Percentiles rank a stretch among this genome's conserved stretches.
phyloP scores from a whole-genome alignment of 164 flowering plant genomes.

The Vitis amurensis region DNA sequence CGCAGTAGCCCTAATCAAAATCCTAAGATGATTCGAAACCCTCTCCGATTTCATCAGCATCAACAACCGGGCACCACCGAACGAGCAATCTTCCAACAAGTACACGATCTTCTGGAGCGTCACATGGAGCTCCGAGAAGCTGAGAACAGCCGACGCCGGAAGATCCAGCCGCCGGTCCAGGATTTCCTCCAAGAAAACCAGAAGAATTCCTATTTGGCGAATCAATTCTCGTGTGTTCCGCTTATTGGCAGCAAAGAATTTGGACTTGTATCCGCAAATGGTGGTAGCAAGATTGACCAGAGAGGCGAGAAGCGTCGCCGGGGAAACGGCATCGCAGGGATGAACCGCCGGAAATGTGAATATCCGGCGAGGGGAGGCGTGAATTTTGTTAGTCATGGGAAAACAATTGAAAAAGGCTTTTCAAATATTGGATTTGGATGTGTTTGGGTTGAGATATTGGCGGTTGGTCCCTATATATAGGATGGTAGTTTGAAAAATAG shows the following conservation, averaged over 20 bases:
- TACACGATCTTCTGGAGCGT: constrained; percentile 45
- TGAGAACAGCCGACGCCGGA: constrained; percentile 12
- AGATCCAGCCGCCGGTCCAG: constrained; percentile 10
- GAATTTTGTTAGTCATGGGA: constrained; percentile 32
- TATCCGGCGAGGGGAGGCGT: constrained; percentile 46
- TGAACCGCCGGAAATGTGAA: constrained; percentile 54
- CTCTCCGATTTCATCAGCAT: constrained; percentile 44
- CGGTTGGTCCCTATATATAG: too few species aligned
- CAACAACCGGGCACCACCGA: constrained; percentile 40
- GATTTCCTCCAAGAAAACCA: constrained; percentile 37
- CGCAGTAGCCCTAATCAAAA: constrained; percentile 23
- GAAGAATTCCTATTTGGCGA: constrained; percentile 29
- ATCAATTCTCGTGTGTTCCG: constrained; percentile 30
- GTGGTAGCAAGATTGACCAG: constrained; percentile 25
- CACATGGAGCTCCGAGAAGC: constrained; percentile 58
- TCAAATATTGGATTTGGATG: not conserved
- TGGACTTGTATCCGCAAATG: constrained; percentile 30
- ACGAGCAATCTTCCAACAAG: constrained; percentile 37
- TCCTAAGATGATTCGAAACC: constrained; percentile 31
- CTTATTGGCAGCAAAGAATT: constrained; percentile 25
- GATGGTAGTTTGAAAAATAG: too few species aligned
- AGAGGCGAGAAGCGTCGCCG: constrained; percentile 40
- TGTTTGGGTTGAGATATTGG: too few species aligned
- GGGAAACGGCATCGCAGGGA: constrained; percentile 40
- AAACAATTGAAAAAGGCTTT: not conserved